Base-by-base conservation (phyloP, 257 asterid genomes). In the Solanum rostratum region DNA sequence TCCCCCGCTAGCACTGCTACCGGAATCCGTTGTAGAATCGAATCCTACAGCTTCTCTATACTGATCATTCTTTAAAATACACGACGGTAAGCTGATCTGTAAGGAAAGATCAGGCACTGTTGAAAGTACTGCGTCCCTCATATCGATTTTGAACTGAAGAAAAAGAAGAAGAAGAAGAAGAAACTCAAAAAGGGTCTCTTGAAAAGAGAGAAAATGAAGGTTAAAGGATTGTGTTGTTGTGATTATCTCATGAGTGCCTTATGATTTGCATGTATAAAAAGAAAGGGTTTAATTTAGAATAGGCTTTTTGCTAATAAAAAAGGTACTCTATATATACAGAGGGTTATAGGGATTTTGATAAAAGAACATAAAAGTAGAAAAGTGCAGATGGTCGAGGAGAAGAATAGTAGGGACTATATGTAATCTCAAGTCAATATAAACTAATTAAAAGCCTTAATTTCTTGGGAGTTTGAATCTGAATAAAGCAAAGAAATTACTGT, bases 101-200 rank as follows among this genome's bases (percentile, higher is more conserved):
- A 93, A 84, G 5, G 97, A 93, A 87, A 93, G 98, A 90, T 95
- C 97, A 12, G 98, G 94, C 70, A 88, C 71, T 16, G 68, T 62
- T 19, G 91, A 45, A 60, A 63, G 81, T n/a, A 46, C 8, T 30
- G 39, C 53, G 14, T 57, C 84, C 57, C 78, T 84, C 93, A 88
- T 89, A 46, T 13, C 33, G 81, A 81, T 85, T 81, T 87, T 79
- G 88, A 81, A 87, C 82, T 86, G 30, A 80, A 73, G 81, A 89
- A 88, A 85, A 15, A 0, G 37, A 84, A 73, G 83, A 89, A 88
- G 84, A 15, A 0, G 39, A 84, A 73, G 83, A 89, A 88, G 85
- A 15, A 0, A 0, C 15, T 24, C 27, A 3, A 45, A 57, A 68
- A 45, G 89, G 87, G 83, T 83, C 85, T 84, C 88, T 73, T 70